Base-by-base conservation (phyloP, 352 stramenopile genomes). In the Phytophthora kernoviae region DNA sequence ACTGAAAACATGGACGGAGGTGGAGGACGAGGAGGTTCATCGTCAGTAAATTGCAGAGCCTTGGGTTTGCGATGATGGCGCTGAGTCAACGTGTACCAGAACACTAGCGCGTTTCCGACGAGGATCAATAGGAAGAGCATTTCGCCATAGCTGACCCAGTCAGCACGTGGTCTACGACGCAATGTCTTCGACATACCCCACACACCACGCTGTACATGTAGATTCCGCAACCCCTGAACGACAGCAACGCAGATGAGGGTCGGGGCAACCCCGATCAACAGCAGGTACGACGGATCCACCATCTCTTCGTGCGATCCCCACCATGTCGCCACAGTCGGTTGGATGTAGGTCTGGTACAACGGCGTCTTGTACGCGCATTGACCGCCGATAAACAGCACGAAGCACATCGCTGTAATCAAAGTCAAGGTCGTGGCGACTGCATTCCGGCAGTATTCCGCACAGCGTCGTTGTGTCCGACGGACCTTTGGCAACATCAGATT, bases 281-380 rank as follows among this genome's bases (percentile, higher is more conserved):
- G 53, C 18, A 90, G 67, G 65, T 76, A 90, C 17, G 75, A 83
- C 10, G 69, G 64, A 22, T 73, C 70, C 7, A 84, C 62, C 73
- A 91, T 87, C 44, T 91, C 70, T 8, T 59, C 43, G 21, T 75
- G 67, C 1, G 18, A 21, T 5, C 45, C 58, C 62, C 62, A 76
- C 63, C 54, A 73, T 17, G 39, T 40, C 4, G 57, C 47, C 0
- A 73, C 32, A 4, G 18, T 22, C 12, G 42, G 22, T 24, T 65
- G 55, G 11, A 76, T 15, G 33, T 68, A 34, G 14, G 41, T 59
- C 32, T 34, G 49, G 21, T 76, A 69, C 12, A 76, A 27, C 22
- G 58, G 52, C 4, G 63, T 59, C 33, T 60, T 42, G 46, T 67
- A 76, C 27, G 54, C 54, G n/a, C 34, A 20, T 62, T 57, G 62